These are phyloP conservation scores for Alternaria sp. DNA, from an alignment of 2,329 filamentous ascomycete genomes.

Conservation along the genomic window DNA sequence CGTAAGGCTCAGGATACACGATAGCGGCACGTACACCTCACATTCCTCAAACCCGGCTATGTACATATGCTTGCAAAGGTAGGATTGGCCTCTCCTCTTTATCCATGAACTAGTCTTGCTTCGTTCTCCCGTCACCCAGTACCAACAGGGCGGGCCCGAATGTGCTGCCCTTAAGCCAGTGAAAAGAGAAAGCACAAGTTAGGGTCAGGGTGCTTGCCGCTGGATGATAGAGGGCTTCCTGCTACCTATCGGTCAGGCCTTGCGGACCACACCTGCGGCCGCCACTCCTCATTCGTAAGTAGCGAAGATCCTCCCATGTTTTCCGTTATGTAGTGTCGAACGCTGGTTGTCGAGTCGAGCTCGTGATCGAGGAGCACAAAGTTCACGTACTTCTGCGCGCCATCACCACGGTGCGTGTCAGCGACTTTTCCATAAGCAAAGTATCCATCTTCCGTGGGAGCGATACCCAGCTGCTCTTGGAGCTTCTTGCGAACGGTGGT, in stretches of 20 bases:
- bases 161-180: too few relatives aligned
- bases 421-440: neutral
- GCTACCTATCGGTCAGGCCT: neutral
- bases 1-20: neutral
- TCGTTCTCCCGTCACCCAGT: neutral
- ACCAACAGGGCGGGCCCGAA: neutral
- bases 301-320: conserved; percentile 3
- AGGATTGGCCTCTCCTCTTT: neutral
- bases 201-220: neutral
- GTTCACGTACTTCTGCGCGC: neutral
- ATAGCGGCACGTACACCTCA: neutral
- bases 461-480: neutral
- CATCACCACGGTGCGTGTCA: neutral
- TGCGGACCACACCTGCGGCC: neutral
- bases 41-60: neutral
- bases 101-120: neutral
- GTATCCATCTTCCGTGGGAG: neutral
- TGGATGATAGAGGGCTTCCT: neutral
- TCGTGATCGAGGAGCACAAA: conserved; percentile 2
- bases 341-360: neutral
- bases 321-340: neutral
- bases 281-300: neutral
- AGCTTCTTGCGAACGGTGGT: neutral
- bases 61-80: neutral
- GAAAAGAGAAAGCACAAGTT: neutral